A percentile compares a stretch with the other conserved stretches of the same genome.
Conservation (phyloP, 1,139 yeast genomes). For the Taiozyma sp. region DNA sequence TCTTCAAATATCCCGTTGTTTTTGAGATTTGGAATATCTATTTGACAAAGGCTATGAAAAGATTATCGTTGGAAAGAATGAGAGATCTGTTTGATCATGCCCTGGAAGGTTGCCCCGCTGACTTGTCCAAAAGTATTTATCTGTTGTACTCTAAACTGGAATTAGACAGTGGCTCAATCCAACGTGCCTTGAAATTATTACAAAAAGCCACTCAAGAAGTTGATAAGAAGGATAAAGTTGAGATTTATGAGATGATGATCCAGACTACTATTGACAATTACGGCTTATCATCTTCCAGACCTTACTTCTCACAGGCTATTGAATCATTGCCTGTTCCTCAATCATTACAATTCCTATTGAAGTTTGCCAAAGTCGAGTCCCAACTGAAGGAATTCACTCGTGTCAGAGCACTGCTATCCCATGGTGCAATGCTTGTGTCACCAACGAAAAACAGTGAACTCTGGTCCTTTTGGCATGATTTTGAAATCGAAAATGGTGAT, state of each 20-base stretch:
- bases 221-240: constrained; percentile 9
- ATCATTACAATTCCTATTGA: constrained; percentile 30
- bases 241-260: constrained; percentile 15
- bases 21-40: constrained; percentile 74
- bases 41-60: constrained; percentile 43
- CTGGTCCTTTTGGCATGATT: constrained; percentile 68
- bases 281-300: constrained; percentile 33
- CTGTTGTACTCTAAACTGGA: constrained; percentile 61
- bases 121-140: constrained; percentile 41
- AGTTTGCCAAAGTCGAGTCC: constrained; percentile 45
- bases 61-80: constrained; percentile 47
- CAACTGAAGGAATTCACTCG: constrained; percentile 44
- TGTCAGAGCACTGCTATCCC: constrained; percentile 54
- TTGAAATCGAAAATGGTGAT: constrained; percentile 66
- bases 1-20: constrained; percentile 58
- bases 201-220: constrained; percentile 35
- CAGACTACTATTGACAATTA: constrained; percentile 21
- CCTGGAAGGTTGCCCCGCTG: constrained; percentile 42
- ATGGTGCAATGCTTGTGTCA: constrained; percentile 42
- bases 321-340: constrained; percentile 32
- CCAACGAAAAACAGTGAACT: constrained; percentile 32
- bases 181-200: constrained; percentile 39
- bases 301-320: constrained; percentile 39
- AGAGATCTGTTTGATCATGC: constrained; percentile 74
- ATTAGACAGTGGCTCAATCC: constrained; percentile 39